phyloP scores from a whole-genome alignment of 257 asterid genomes.

The Knoxia roxburghii region DNA sequence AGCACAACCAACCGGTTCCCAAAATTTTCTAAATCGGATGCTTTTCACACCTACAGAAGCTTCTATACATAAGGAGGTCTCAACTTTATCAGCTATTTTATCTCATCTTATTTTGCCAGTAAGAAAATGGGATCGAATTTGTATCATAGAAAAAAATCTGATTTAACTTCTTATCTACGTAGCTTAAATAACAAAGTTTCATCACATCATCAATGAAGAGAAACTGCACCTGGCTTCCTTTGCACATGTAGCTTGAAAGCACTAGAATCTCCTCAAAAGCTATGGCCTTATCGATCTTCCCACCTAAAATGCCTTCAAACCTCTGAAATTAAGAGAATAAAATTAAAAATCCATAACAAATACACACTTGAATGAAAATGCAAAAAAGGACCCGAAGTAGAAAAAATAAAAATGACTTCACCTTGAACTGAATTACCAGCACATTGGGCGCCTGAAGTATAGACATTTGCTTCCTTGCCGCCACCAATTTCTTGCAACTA shows the following conservation, averaged over 20 bases:
- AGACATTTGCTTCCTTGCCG: slow-evolving; percentile 96
- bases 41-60: neutral
- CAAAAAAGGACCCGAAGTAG: slow-evolving; percentile 10
- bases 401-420: slow-evolving; percentile 16
- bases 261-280: slow-evolving; percentile 68
- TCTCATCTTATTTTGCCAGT: neutral
- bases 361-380: neutral
- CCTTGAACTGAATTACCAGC: slow-evolving; percentile 97
- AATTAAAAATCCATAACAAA: neutral
- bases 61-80: neutral
- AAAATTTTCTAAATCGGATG: neutral
- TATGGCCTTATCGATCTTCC: slow-evolving; percentile 78
- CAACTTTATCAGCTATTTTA: neutral
- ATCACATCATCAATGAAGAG: slow-evolving; percentile 1
- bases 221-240: slow-evolving; percentile 61
- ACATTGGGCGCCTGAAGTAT: slow-evolving; percentile 91
- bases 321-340: slow-evolving; percentile 42
- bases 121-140: neutral
- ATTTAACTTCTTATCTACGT: neutral
- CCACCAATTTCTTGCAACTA: slow-evolving; percentile 93
- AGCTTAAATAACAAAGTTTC: neutral
- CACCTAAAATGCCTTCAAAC: slow-evolving; percentile 84
- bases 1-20: neutral
- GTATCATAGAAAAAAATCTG: neutral
- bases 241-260: slow-evolving; percentile 87